Evolutionary conservation across 2,329 filamentous ascomycete genomes (phyloP), one percentile per base, ranked within the genome.

Genomic region (Ustulina deusta): DNA sequence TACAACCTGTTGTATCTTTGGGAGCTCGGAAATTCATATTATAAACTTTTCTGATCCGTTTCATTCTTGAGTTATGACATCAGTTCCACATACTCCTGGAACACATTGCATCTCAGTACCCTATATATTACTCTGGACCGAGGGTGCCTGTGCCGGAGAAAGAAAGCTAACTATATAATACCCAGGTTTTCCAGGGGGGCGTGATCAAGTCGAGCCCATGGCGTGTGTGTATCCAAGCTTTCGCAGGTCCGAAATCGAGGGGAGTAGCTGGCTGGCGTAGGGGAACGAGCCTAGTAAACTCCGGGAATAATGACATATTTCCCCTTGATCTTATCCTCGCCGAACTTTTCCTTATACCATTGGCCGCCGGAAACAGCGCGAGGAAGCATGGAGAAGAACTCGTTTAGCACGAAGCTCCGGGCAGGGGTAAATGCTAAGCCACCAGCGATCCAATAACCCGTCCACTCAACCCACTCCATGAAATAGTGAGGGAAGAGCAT

Each of bases 391-490:
- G 92, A 90, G n/a, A 89, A 81, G 58, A 99, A 82, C 81, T 97
- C 94, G 78, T 97, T 98, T 55, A 97, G 71, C 51, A 97, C 75
- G 77, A 98, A 98, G 58, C 87, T 87, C 75, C 94, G 84, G 27
- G 93, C 95, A 0, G 96, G 95, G 55, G 88, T 82, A 76, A 90
- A 93, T 4, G 82, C 80, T 81, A 84, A 87, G 0, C 89, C 90
- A 64, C 90, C 87, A 73, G 92, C 87, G 79, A 97, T 87, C 84
- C 91, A 94, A 79, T 94, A 99, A 0, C 96, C 96, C 3, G 87
- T 79, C 96, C 96, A 99, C 84, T 99, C 96, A 61, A 97, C 79
- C 96, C 96, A 99, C 82, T 99, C 96, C 77, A 91, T 92, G n/a
- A 97, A 84, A 79, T 97, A 99, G 79, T 99, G 96, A 72, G 96